These are phyloP conservation scores for Euryodendron excelsum DNA, from an alignment of 148 eudicot genomes.

Conservation along the genomic window DNA sequence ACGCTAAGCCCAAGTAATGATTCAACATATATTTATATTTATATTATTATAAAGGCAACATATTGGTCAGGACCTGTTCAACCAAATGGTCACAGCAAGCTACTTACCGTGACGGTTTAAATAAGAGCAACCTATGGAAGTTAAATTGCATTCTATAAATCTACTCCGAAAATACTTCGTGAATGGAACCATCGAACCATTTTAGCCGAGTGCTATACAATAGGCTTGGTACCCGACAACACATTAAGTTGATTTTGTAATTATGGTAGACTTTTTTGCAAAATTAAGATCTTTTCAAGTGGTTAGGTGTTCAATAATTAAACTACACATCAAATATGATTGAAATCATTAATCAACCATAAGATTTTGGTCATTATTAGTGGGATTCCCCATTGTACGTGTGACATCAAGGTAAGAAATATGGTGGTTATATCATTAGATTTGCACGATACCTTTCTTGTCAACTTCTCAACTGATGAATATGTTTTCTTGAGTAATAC, in stretches of 20 bases:
- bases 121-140: neutral
- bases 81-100: too few relatives aligned
- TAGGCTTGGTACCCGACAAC: too few relatives aligned
- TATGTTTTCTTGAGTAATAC: neutral
- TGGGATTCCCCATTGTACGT: neutral
- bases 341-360: neutral
- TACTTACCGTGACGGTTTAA: too few relatives aligned
- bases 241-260: neutral
- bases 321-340: neutral
- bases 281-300: neutral
- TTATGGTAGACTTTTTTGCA: constrained; percentile 2
- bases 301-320: neutral
- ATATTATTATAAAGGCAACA: too few relatives aligned
- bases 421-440: constrained; percentile 1
- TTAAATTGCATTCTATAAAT: neutral
- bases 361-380: neutral
- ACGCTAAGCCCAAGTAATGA: too few relatives aligned
- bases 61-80: too few relatives aligned
- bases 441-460: neutral
- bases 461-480: neutral
- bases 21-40: too few relatives aligned
- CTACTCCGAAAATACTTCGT: neutral
- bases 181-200: neutral
- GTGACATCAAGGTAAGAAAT: neutral
- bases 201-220: neutral